A percentile compares a stretch with the other conserved stretches of the same genome.
Evolutionary conservation across 2,329 filamentous ascomycete genomes (phyloP).

Genomic region (Dactylonectria macrodidyma): DNA sequence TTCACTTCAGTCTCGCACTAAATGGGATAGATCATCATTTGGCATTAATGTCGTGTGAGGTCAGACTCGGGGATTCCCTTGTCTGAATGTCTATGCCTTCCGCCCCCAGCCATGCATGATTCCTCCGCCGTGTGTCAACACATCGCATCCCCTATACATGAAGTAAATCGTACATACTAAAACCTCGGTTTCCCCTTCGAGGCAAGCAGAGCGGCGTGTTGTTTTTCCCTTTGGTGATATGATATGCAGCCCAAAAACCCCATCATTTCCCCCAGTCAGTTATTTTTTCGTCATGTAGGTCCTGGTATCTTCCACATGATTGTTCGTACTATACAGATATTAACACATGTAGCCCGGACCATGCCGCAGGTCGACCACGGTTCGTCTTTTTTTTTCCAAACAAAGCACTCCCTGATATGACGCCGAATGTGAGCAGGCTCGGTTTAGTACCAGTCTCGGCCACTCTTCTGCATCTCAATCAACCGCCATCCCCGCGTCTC

Average conservation of each 20-base stretch:
- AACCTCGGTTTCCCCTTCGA: slow-evolving; percentile 41
- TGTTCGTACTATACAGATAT: slow-evolving; percentile 53
- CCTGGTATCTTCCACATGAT: slow-evolving; percentile 47
- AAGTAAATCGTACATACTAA: slow-evolving; percentile 50
- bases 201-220: slow-evolving; percentile 54
- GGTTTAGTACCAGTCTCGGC: slow-evolving; percentile 81
- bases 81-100: slow-evolving; percentile 9
- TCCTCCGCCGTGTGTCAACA: slow-evolving; percentile 42
- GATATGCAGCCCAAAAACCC: slow-evolving; percentile 43
- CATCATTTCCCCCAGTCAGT: slow-evolving; percentile 38
- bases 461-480: slow-evolving; percentile 99
- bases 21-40: not conserved
- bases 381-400: slow-evolving; percentile 44
- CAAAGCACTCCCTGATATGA: slow-evolving; percentile 41
- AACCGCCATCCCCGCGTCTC: slow-evolving; percentile 97
- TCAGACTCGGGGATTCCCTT: not conserved
- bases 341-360: slow-evolving; percentile 47
- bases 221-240: slow-evolving; percentile 40
- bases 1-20: not conserved
- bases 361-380: slow-evolving; percentile 26
- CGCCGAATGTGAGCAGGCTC: slow-evolving; percentile 37
- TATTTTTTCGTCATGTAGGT: slow-evolving; percentile 41
- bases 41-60: slow-evolving; percentile 2
- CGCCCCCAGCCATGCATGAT: slow-evolving; percentile 9
- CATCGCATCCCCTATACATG: slow-evolving; percentile 28